phyloP scores from a whole-genome alignment of 805 yeast genomes.

The Sugiyamaella marilandica region DNA sequence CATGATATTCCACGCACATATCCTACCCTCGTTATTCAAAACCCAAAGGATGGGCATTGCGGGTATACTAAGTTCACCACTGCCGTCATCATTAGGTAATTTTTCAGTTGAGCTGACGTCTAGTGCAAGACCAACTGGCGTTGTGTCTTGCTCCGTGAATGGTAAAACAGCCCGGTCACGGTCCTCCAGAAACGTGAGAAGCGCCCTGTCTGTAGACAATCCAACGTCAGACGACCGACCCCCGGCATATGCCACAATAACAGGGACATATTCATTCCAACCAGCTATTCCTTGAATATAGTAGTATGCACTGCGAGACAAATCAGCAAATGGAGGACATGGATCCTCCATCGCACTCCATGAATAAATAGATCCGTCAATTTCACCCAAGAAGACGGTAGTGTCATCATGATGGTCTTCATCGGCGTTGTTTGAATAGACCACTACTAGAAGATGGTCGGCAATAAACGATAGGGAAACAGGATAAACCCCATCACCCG shows the following conservation, averaged over 20 bases:
- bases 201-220: constrained; percentile 37
- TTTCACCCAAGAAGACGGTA: not conserved
- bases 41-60: constrained; percentile 65
- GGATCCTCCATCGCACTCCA: constrained; percentile 22
- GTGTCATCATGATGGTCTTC: not conserved
- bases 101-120: constrained; percentile 47
- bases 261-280: constrained; percentile 22
- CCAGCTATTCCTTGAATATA: constrained; percentile 17
- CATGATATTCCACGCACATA: constrained; percentile 62
- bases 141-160: constrained; percentile 56
- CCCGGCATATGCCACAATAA: constrained; percentile 47
- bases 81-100: constrained; percentile 50
- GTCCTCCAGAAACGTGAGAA: constrained; percentile 57
- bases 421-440: not conserved
- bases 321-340: constrained; percentile 31
- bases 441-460: not conserved
- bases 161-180: constrained; percentile 71
- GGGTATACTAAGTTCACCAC: constrained; percentile 43
- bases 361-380: not conserved
- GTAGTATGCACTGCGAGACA: constrained; percentile 24
- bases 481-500: not conserved
- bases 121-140: constrained; percentile 64
- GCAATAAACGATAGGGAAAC: not conserved
- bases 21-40: constrained; percentile 57
- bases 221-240: constrained; percentile 63